phyloP scores from a whole-genome alignment of 139 green algal genomes.

The Picocystis salinarum region DNA sequence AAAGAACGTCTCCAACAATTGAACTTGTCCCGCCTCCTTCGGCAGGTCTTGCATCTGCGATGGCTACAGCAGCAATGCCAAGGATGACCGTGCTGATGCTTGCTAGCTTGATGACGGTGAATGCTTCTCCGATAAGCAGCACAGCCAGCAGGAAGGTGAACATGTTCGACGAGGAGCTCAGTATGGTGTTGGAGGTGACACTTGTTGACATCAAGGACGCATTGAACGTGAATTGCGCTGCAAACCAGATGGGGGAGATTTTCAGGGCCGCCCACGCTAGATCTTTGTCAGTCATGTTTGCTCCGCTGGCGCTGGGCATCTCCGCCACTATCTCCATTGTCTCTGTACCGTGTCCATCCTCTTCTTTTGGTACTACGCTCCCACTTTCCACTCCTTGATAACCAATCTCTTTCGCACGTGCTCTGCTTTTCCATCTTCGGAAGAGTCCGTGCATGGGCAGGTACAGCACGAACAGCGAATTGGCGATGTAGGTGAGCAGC shows the following conservation, averaged over 20 bases:
- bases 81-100: too few species aligned
- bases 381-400: too few species aligned
- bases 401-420: too few species aligned
- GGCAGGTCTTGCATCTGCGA: neutral
- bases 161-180: constrained; percentile 59
- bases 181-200: constrained; percentile 91
- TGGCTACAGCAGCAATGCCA: constrained; percentile 37
- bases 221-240: constrained; percentile 81
- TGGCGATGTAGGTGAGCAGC: constrained; percentile 72
- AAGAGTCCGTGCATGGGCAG: too few species aligned
- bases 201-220: constrained; percentile 47
- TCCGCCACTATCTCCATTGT: too few species aligned
- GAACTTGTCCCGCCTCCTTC: neutral
- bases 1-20: constrained; percentile 48
- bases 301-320: too few species aligned
- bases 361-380: too few species aligned
- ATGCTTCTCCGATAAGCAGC: constrained; percentile 26
- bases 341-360: too few species aligned
- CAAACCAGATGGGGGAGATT: constrained; percentile 72
- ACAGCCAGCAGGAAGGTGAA: constrained; percentile 72
- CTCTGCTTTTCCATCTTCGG: too few species aligned
- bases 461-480: constrained; percentile 65
- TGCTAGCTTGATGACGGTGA: constrained; percentile 34
- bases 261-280: constrained; percentile 7
- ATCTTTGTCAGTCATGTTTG: neutral